Conservation (phyloP, 768 basidiomycete species). For the Cystoderma amianthinum region DNA sequence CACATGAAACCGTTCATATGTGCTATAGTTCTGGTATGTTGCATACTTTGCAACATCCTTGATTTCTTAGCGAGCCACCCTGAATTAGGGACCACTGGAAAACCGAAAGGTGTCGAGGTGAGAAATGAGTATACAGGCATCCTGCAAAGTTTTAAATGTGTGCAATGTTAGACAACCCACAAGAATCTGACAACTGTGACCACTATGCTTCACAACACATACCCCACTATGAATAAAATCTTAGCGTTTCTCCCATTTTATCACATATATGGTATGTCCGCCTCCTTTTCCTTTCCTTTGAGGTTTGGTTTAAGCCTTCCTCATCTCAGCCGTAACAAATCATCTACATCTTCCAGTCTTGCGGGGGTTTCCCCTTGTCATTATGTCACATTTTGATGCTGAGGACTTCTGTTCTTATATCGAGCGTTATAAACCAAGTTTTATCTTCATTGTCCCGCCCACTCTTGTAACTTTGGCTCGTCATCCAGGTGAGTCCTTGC, state of each 20-base stretch:
- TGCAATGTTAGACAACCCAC: constrained; percentile 30
- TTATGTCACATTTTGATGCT: constrained; percentile 52
- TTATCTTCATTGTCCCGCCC: constrained; percentile 51
- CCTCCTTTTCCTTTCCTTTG: too few relatives aligned
- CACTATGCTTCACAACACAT: constrained; percentile 27
- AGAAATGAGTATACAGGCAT: neutral
- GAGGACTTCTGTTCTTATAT: constrained; percentile 41
- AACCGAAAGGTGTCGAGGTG: constrained; percentile 39
- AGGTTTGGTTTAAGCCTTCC: too few relatives aligned
- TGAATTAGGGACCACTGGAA: constrained; percentile 43
- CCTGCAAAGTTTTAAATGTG: neutral
- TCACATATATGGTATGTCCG: constrained; percentile 16
- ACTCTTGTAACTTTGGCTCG: constrained; percentile 53
- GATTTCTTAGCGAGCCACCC: neutral
- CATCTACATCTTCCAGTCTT: constrained; percentile 36
- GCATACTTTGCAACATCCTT: neutral
- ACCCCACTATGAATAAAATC: constrained; percentile 20
- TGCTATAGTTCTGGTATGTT: constrained; percentile 35
- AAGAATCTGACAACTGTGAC: constrained; percentile 42
- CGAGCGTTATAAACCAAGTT: constrained; percentile 42
- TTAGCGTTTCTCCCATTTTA: constrained; percentile 43
- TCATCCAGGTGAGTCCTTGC: constrained; percentile 33
- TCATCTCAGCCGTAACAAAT: too few relatives aligned
- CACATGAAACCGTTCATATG: constrained; percentile 14
- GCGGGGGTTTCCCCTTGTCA: constrained; percentile 29